These are phyloP conservation scores for Pichia sp. DNA, from an alignment of 1,139 yeast genomes.

Conservation along the genomic window DNA sequence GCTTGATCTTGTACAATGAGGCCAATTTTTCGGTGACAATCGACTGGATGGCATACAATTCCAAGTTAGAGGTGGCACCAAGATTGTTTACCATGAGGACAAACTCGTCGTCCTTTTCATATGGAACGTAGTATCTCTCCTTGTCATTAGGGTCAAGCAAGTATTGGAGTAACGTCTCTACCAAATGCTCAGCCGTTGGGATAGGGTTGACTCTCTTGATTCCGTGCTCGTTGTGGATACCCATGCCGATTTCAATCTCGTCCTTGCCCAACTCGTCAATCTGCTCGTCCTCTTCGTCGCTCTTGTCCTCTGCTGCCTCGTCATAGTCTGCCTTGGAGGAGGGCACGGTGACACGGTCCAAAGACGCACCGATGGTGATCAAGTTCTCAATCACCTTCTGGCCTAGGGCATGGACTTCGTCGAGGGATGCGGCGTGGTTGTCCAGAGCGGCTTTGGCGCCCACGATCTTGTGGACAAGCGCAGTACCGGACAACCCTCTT, in stretches of 20 bases:
- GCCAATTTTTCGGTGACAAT: conserved; percentile 41
- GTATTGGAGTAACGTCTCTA: conserved; percentile 49
- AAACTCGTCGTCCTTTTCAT: conserved; percentile 58
- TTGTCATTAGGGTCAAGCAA: conserved; percentile 52
- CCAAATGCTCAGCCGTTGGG: conserved; percentile 57
- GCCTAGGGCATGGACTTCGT: conserved; percentile 56
- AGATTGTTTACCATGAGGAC: conserved; percentile 70
- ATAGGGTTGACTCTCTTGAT: conserved; percentile 65
- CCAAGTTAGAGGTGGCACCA: conserved; percentile 82
- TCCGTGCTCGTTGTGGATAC: conserved; percentile 95
- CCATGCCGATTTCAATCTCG: conserved; percentile 89
- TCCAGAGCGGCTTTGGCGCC: conserved; percentile 67
- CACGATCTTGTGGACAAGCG: conserved; percentile 75
- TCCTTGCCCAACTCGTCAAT: conserved; percentile 37
- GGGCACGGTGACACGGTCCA: conserved; percentile 75
- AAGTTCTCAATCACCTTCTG: conserved; percentile 54
- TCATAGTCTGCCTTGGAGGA: conserved; percentile 48
- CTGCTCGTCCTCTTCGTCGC: conserved; percentile 49
- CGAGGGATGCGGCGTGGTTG: conserved; percentile 40
- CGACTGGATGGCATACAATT: conserved; percentile 61
- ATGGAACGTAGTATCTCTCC: conserved; percentile 70
- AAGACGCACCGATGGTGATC: conserved; percentile 85
- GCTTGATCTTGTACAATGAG: conserved; percentile 50
- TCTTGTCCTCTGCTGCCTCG: conserved; percentile 22
- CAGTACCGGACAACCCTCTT: conserved; percentile 90